These are phyloP conservation scores for Ilex paraguariensis DNA, from an alignment of 305 asterid species.

Conservation along the genomic window DNA sequence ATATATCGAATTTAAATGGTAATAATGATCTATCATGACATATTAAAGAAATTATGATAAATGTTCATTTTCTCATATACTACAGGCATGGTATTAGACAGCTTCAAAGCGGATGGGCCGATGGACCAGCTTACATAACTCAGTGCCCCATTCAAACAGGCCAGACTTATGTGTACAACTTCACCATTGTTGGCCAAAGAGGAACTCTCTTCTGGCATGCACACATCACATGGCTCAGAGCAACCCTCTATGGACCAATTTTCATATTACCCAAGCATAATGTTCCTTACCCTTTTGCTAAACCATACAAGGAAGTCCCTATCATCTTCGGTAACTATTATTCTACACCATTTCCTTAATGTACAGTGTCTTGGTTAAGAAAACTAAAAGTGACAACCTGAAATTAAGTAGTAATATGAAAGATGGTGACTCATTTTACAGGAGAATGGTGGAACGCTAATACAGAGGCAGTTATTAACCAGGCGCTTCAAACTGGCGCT, in stretches of 20 bases:
- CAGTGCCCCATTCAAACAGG: slow-evolving; percentile 49
- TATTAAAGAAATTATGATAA: too few relatives aligned
- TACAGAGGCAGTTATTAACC: slow-evolving; percentile 31
- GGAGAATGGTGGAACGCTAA: slow-evolving; percentile 45
- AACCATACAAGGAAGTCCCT: slow-evolving; percentile 39
- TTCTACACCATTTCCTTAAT: too few relatives aligned
- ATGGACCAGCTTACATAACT: slow-evolving; percentile 40
- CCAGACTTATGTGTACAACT: slow-evolving; percentile 41
- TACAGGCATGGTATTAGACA: slow-evolving; percentile 48
- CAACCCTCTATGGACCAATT: slow-evolving; percentile 39
- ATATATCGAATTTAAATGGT: too few relatives aligned
- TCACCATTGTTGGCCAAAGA: slow-evolving; percentile 41
- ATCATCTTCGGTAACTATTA: slow-evolving; percentile 31
- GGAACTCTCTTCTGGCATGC: slow-evolving; percentile 53
- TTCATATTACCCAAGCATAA: slow-evolving; percentile 34
- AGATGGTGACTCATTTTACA: neutral
- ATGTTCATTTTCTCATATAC: too few relatives aligned
- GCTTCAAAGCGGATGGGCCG: slow-evolving; percentile 43
- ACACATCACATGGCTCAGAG: slow-evolving; percentile 45
- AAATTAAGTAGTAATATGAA: too few relatives aligned
- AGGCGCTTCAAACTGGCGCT: slow-evolving; percentile 34
- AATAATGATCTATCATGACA: too few relatives aligned
- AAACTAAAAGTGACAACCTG: too few relatives aligned
- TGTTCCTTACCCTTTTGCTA: slow-evolving; percentile 34
- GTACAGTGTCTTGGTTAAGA: too few relatives aligned